Evolutionary conservation across 2,329 filamentous ascomycete genomes (phyloP).

Genomic region (Ophiostoma populinum): DNA sequence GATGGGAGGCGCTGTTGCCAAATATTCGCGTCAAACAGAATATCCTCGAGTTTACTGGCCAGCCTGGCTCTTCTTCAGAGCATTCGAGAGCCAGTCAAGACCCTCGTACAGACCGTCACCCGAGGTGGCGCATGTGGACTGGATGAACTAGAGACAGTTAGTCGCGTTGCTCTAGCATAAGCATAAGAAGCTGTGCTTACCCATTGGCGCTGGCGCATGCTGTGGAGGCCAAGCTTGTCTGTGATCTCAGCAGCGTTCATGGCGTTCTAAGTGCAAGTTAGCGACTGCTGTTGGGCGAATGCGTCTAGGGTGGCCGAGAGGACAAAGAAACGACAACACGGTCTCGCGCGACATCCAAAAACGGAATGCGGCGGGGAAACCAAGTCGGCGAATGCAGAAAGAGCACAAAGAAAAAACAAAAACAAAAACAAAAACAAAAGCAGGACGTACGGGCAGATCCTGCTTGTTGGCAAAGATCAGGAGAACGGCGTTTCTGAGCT

Average conservation of each 20-base stretch:
- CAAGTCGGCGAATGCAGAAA: constrained; percentile 1
- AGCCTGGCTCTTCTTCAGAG: constrained; percentile 48
- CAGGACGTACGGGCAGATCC: constrained; percentile 76
- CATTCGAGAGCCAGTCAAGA: constrained; percentile 65
- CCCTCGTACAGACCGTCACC: constrained; percentile 70
- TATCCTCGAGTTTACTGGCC: constrained; percentile 6
- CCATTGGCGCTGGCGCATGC: constrained; percentile 95
- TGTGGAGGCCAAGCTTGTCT: constrained; percentile 98
- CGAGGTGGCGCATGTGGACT: constrained; percentile 71
- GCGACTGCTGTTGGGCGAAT: not conserved
- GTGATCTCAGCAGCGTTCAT: constrained; percentile 99
- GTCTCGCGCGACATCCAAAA: too few relatives aligned
- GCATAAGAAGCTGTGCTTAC: too few relatives aligned
- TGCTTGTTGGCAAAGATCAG: constrained; percentile 99
- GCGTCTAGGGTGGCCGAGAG: too few relatives aligned
- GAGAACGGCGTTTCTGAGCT: constrained; percentile 92
- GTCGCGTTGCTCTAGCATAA: too few relatives aligned
- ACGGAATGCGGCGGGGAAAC: not conserved
- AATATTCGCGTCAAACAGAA: not conserved
- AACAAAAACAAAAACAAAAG: not conserved
- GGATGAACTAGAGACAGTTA: constrained; percentile 54
- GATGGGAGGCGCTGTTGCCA: not conserved
- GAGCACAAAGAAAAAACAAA: constrained; percentile 4
- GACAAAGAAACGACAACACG: too few relatives aligned
- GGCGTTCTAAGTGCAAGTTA: constrained; percentile 52